Evolutionary conservation across 2,329 filamentous ascomycete genomes (phyloP).

Genomic region (Xylaria sp.): DNA sequence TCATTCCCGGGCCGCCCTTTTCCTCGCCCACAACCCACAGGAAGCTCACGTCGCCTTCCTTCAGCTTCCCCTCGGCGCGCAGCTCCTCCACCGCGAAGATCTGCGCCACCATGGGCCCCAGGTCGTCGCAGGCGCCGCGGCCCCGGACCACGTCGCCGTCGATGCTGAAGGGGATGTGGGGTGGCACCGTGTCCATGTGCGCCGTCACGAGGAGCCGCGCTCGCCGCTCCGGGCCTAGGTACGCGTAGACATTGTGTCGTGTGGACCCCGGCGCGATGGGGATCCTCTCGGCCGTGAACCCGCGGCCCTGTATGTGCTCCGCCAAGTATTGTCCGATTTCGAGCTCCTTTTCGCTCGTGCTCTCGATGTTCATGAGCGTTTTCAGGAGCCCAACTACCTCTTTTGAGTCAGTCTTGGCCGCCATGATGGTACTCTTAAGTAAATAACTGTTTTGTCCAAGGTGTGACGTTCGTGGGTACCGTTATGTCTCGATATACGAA

Average conservation of each 20-base stretch:
- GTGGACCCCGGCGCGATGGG: conserved; percentile 49
- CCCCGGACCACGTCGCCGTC: conserved; percentile 57
- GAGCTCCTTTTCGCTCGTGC: conserved; percentile 53
- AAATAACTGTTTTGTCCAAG: not conserved
- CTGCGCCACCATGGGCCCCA: conserved; percentile 59
- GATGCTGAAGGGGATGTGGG: conserved; percentile 62
- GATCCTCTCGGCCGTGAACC: conserved; percentile 53
- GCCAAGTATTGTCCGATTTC: conserved; percentile 52
- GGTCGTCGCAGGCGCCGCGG: conserved; percentile 56
- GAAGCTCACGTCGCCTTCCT: conserved; percentile 48
- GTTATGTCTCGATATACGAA: not conserved
- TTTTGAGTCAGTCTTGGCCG: conserved; percentile 35
- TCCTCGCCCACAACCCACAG: conserved; percentile 63
- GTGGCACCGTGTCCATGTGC: conserved; percentile 58
- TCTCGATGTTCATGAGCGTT: conserved; percentile 52
- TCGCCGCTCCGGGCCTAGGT: conserved; percentile 48
- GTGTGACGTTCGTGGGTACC: not conserved
- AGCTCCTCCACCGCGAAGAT: conserved; percentile 58
- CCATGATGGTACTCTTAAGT: conserved; percentile 22
- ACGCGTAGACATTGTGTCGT: conserved; percentile 55
- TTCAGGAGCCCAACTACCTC: conserved; percentile 47
- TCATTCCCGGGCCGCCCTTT: conserved; percentile 66
- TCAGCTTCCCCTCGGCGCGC: conserved; percentile 42
- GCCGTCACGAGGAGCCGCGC: conserved; percentile 51
- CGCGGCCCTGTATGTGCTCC: conserved; percentile 48